phyloP scores from a whole-genome alignment of 1,139 yeast genomes.

The Diutina mesorugosa region DNA sequence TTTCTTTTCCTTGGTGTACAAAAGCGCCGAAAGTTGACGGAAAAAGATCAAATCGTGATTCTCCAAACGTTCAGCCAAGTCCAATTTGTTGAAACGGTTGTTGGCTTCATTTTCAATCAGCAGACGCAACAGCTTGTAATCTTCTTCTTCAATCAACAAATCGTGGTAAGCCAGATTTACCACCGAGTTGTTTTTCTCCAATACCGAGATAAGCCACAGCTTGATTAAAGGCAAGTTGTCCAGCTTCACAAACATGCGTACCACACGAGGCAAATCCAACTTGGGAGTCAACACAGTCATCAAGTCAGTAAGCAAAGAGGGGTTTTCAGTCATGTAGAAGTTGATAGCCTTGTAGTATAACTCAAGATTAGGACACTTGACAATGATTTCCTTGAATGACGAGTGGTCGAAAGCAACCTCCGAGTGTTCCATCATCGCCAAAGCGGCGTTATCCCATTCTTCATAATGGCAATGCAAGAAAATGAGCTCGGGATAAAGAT shows the following conservation, averaged over 20 bases:
- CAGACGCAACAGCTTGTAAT: conserved; percentile 75
- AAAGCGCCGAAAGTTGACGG: conserved; percentile 90
- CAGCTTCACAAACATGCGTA: conserved; percentile 85
- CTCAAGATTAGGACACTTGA: conserved; percentile 91
- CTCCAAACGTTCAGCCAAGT: conserved; percentile 85
- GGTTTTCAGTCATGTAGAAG: conserved; percentile 87
- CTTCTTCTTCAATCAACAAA: conserved; percentile 90
- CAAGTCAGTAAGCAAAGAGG: conserved; percentile 79
- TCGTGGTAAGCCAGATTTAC: conserved; percentile 96
- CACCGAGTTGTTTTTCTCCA: conserved; percentile 79
- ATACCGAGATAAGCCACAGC: conserved; percentile 85
- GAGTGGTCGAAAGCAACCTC: conserved; percentile 89
- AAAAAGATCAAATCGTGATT: conserved; percentile 83
- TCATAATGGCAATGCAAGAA: conserved; percentile 96
- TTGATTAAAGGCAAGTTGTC: conserved; percentile 93
- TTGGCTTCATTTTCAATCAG: conserved; percentile 70
- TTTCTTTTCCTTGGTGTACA: conserved; percentile 89
- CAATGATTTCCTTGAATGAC: conserved; percentile 88
- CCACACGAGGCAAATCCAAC: conserved; percentile 89
- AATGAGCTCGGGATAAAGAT: conserved; percentile 91
- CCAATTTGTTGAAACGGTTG: conserved; percentile 87
- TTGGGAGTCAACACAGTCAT: conserved; percentile 81
- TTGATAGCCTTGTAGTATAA: conserved; percentile 94
- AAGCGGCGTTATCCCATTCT: conserved; percentile 98
- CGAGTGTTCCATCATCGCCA: conserved; percentile 94